These are phyloP conservation scores for Crithidia sp. DNA, from an alignment of 208 protist species.

Conservation along the genomic window DNA sequence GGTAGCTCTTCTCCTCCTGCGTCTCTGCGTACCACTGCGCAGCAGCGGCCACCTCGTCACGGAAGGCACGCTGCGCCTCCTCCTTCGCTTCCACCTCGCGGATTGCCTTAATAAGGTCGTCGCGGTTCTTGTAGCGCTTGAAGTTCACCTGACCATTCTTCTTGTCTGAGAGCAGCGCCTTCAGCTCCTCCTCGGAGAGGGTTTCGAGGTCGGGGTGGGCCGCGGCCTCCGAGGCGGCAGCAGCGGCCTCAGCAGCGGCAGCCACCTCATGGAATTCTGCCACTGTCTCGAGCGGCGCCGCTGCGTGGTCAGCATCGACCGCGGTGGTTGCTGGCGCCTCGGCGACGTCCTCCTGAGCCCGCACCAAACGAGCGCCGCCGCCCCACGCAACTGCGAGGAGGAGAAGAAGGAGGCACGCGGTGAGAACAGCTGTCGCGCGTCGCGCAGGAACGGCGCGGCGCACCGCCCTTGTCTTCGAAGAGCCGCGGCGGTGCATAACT, in stretches of 20 bases:
- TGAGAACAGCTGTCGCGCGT: too few species aligned
- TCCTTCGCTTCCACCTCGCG: slow-evolving; percentile 26
- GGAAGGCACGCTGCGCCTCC: slow-evolving; percentile 25
- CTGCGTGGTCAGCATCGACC: too few species aligned
- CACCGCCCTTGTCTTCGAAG: too few species aligned
- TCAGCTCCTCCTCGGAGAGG: slow-evolving; percentile 35
- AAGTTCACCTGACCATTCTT: slow-evolving; percentile 39
- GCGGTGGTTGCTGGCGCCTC: too few species aligned
- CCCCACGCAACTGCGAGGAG: neutral
- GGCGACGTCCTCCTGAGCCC: too few species aligned
- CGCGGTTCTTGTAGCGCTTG: slow-evolving; percentile 24
- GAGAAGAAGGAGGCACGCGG: too few species aligned
- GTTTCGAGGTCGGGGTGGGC: slow-evolving; percentile 3
- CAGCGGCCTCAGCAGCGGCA: neutral
- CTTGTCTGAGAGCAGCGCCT: slow-evolving; percentile 37
- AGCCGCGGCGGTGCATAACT: too few species aligned
- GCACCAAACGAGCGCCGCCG: neutral
- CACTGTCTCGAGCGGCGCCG: too few species aligned
- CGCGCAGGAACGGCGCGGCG: too few species aligned
- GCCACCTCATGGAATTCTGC: slow-evolving; percentile 11
- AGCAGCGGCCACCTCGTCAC: slow-evolving; percentile 20
- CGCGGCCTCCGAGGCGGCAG: neutral
- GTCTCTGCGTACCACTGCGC: slow-evolving; percentile 27
- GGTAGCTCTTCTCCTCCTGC: slow-evolving; percentile 8
- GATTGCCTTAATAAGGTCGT: slow-evolving; percentile 25